Evolutionary conservation across 2,329 filamentous ascomycete species (phyloP).

Genomic region (Colletotrichum lupini): DNA sequence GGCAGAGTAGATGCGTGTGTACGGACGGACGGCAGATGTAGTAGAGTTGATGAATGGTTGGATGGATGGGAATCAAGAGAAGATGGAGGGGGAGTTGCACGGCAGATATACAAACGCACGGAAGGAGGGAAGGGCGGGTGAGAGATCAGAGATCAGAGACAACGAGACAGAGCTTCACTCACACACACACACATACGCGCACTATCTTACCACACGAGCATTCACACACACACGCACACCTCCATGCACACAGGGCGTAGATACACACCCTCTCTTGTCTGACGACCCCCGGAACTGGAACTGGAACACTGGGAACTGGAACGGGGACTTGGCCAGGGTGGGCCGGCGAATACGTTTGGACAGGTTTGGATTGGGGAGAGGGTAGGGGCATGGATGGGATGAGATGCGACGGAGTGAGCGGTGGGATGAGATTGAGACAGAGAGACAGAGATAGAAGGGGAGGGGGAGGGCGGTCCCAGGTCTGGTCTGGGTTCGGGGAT

Average conservation of each 20-base stretch:
- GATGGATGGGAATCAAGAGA: neutral
- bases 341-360: neutral
- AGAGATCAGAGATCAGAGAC: slow-evolving; percentile 17
- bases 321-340: neutral
- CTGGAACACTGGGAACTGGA: slow-evolving; percentile 1
- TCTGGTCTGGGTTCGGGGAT: slow-evolving; percentile 22
- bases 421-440: neutral
- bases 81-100: slow-evolving; percentile 11
- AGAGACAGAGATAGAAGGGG: neutral
- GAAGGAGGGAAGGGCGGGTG: slow-evolving; percentile 12
- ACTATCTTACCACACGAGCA: slow-evolving; percentile 6
- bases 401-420: slow-evolving; percentile 9
- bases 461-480: neutral
- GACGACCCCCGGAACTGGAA: slow-evolving; percentile 15
- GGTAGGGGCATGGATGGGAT: slow-evolving; percentile 6
- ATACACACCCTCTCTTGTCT: slow-evolving; percentile 5
- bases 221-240: neutral
- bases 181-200: neutral
- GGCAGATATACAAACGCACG: slow-evolving; percentile 32
- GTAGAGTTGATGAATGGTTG: neutral
- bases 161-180: slow-evolving; percentile 25
- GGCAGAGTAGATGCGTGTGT: neutral
- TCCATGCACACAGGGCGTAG: neutral
- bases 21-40: neutral
- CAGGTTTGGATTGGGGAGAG: neutral